These are phyloP conservation scores for Rubroboletus pulcherrimus DNA, from an alignment of 768 basidiomycete genomes.

Conservation along the genomic window DNA sequence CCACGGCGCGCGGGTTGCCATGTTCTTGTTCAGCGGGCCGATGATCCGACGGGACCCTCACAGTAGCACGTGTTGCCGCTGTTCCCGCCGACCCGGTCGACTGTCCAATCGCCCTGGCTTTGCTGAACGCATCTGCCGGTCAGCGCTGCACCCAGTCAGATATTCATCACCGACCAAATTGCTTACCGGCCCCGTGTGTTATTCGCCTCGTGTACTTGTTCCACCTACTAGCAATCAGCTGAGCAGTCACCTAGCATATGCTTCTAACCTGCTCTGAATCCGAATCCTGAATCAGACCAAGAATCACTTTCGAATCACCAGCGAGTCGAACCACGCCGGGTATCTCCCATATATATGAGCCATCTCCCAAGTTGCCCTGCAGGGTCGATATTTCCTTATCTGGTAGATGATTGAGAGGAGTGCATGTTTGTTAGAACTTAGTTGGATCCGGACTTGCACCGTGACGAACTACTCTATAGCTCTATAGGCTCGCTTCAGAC, in stretches of 20 bases:
- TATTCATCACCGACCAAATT: not conserved
- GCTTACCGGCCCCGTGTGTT: not conserved
- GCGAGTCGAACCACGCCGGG: not conserved
- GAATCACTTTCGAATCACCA: not conserved
- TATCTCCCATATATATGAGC: not conserved
- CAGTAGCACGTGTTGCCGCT: too few species aligned
- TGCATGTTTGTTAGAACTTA: not conserved
- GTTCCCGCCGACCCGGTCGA: too few species aligned
- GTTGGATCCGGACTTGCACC: not conserved
- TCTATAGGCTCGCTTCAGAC: not conserved
- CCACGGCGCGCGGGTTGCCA: too few species aligned
- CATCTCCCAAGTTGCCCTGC: not conserved
- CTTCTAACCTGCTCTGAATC: not conserved
- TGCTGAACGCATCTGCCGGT: too few species aligned
- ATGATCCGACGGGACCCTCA: too few species aligned
- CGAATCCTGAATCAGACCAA: not conserved
- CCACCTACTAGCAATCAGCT: not conserved
- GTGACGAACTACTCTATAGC: not conserved
- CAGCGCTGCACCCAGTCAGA: too few species aligned
- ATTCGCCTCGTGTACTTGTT: not conserved
- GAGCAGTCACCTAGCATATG: not conserved
- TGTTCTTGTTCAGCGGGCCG: too few species aligned
- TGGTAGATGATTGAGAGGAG: not conserved
- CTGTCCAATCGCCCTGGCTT: too few species aligned
- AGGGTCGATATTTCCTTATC: conserved; percentile 7